phyloP scores from a whole-genome alignment of 305 asterid genomes.

The Nicotiana rustica region DNA sequence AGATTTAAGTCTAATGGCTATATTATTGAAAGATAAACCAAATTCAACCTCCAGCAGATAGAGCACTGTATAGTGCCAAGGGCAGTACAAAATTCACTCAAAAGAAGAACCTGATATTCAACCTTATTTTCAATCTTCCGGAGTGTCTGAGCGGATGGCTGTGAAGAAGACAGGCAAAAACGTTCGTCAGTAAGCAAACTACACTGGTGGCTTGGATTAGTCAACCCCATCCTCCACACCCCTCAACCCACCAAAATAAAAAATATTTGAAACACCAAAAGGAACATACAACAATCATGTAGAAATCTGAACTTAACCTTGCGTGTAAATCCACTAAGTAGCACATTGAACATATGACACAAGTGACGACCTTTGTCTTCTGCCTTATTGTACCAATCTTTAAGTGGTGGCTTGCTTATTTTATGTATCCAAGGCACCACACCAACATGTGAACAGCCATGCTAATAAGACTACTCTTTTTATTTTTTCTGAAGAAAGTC shows the following conservation, averaged over 20 bases:
- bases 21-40: constrained; percentile 34
- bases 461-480: background rate
- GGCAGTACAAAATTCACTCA: constrained; percentile 34
- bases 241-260: background rate
- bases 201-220: too few relatives aligned
- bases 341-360: background rate
- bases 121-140: constrained; percentile 53
- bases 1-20: constrained; percentile 24
- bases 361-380: background rate
- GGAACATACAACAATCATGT: background rate
- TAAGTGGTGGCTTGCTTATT: constrained; percentile 15
- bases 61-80: constrained; percentile 12
- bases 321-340: background rate
- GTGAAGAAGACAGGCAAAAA: constrained; percentile 42
- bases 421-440: background rate
- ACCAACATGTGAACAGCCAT: background rate
- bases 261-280: background rate
- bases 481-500: background rate
- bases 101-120: constrained; percentile 33
- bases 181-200: background rate
- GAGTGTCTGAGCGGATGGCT: constrained; percentile 69
- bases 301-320: background rate
- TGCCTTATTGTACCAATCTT: constrained; percentile 1
- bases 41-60: constrained; percentile 13
- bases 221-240: background rate